Evolutionary conservation across 2,329 filamentous ascomycete genomes (phyloP), one percentile per base, ranked within the genome.

Genomic region (Aurifilum marmelostoma): DNA sequence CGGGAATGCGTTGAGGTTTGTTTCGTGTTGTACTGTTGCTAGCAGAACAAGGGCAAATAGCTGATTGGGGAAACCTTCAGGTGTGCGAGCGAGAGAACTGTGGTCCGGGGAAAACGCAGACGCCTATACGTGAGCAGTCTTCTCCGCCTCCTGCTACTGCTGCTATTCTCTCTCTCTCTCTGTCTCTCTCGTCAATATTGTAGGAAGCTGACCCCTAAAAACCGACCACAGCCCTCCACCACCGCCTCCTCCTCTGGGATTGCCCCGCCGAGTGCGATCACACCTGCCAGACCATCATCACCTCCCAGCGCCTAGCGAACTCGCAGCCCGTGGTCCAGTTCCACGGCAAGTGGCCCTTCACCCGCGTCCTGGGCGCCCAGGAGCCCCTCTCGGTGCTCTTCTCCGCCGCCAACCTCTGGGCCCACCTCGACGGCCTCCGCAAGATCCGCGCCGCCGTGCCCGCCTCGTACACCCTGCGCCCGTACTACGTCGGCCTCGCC

Each of bases 311-410:
- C 72, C 81, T 94, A 73, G 83, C 87, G 34, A 83, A 87, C 72
- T 86, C 88, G 70, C 87, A 88, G 39, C 87, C 89, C 14, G 80
- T 97, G 63, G 90, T 95, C 68, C 96, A 99, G 82, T 99, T 94
- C 84, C 94, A 99, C 83, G 96, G 96, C 41, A 99, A 99, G 87
- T 99, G 96, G 96, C 96, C 96, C 52, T 99, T 99, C 82, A 85
- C 90, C 79, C 92, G 96, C 73, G 87, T 97, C 76, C 81, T 97
- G 66, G 96, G 96, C 79, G 91, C 97, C 83, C 96, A 99, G 82
- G 96, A 99, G 82, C 94, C 95, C 69, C 93, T 94, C 79, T 94
- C 91, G 64, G 95, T 98, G 73, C 84, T 97, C 76, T 99, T 97
- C 85, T 97, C 92, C 73, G 85, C 97, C 65, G 88, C 97, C 76